These are phyloP conservation scores for Lasiodiplodia gonubiensis DNA, from an alignment of 2,329 filamentous ascomycete species.

Conservation along the genomic window DNA sequence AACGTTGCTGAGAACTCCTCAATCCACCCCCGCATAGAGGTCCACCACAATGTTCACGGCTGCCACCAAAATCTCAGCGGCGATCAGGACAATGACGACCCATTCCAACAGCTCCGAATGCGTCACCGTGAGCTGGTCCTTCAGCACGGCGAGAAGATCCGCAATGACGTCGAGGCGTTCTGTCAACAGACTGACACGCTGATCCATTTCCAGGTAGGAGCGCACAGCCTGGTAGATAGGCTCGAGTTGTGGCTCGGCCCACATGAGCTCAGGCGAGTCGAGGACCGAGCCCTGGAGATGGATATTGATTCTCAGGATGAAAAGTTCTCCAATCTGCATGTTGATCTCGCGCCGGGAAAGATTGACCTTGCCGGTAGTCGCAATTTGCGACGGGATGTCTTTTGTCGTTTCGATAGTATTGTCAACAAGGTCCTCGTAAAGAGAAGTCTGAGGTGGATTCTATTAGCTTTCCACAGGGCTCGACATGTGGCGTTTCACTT, in stretches of 20 bases:
- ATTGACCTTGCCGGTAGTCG: slow-evolving; percentile 87
- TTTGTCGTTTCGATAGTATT: slow-evolving; percentile 93
- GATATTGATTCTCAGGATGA: slow-evolving; percentile 97
- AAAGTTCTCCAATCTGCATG: slow-evolving; percentile 98
- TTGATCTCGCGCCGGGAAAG: slow-evolving; percentile 91
- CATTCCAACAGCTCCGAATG: slow-evolving; percentile 57
- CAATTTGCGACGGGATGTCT: slow-evolving; percentile 90
- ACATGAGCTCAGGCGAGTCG: slow-evolving; percentile 96
- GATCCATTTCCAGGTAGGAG: slow-evolving; percentile 97
- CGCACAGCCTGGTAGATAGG: slow-evolving; percentile 95
- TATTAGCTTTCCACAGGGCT: not conserved
- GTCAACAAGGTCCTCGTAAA: slow-evolving; percentile 94
- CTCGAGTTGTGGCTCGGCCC: slow-evolving; percentile 95
- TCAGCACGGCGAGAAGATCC: slow-evolving; percentile 88
- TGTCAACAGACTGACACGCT: slow-evolving; percentile 85
- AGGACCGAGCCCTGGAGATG: slow-evolving; percentile 96
- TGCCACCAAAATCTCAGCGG: slow-evolving; percentile 91
- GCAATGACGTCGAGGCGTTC: slow-evolving; percentile 92
- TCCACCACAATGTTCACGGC: slow-evolving; percentile 95
- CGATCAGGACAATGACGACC: slow-evolving; percentile 89
- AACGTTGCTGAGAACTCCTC: slow-evolving; percentile 29
- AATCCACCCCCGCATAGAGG: slow-evolving; percentile 74
- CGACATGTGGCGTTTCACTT: slow-evolving; percentile 28
- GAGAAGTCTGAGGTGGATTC: slow-evolving; percentile 69
- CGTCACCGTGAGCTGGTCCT: slow-evolving; percentile 92